Base-by-base conservation (phyloP, 2,329 filamentous ascomycete genomes). In the Ceratocystis harringtonii region DNA sequence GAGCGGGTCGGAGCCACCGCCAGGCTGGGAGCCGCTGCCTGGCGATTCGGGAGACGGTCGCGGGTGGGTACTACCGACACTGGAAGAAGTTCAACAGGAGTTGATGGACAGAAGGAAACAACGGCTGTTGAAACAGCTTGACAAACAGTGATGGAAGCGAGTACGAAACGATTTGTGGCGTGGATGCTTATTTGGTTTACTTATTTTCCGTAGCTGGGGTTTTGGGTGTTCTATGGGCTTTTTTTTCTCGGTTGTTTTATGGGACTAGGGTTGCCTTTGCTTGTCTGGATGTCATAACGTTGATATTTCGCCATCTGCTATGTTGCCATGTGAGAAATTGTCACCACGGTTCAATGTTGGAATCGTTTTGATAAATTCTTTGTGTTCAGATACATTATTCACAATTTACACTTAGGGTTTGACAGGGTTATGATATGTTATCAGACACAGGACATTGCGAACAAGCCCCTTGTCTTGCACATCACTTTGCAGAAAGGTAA, bases 11-110 rank as follows among this genome's bases (percentile, higher is more conserved):
- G 65, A 64, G 36, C 43, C 52, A 7, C 82, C 80, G 19, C 76
- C 81, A 60, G 86, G 82, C 12, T 97, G 92, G 91, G 86, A 94
- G 71, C 81, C 90, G 45, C 76, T 99, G 70, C 94, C 94, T 0
- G 94, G 92, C 0, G 91, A 96, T 75, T 79, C 79, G 2, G 92
- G 91, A 1, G 91, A 96, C 73, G 92, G 92, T 0, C 78, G 85
- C 45, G 82, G 79, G 60, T 96, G 92, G 92, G 84, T 83, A 68
- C 75, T 97, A 71, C 94, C 94, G 7, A 92, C 88, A 4, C 76
- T 90, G 66, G 90, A 95, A 22, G 90, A 97, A 74, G 92, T 97
- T n/a, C 90, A 96, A 75, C 84, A 92, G 72, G 94, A 97, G 75
- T 77, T 99, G 70, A 82, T 99, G 65, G 91, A 96, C 70, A 81